Percentiles rank a stretch among this genome's conserved stretches.
Conservation (phyloP, 768 basidiomycete genomes). For the Tubosaeta sp. region DNA sequence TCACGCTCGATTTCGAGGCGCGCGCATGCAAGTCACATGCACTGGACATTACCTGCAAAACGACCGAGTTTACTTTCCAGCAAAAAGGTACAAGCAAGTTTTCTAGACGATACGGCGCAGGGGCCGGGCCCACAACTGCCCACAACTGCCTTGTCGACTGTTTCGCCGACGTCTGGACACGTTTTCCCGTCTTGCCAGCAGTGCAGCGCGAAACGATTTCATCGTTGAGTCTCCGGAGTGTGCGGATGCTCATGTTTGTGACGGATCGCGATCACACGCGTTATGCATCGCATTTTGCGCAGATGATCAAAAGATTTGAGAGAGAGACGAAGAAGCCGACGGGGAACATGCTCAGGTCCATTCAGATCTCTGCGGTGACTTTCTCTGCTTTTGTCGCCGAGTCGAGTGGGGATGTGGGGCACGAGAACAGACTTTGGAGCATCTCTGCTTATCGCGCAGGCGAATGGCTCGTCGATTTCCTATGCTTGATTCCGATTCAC, state of each 20-base stretch:
- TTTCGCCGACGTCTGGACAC: conserved; percentile 53
- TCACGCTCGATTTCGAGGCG: conserved; percentile 34
- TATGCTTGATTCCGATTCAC: conserved; percentile 64
- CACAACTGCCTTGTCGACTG: conserved; percentile 57
- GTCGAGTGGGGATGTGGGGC: conserved; percentile 1
- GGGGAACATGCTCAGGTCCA: conserved; percentile 38
- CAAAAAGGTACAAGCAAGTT: conserved; percentile 32
- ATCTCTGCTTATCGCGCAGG: conserved; percentile 43
- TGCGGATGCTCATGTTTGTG: conserved; percentile 41
- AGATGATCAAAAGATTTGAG: conserved; percentile 46
- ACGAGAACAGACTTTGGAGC: conserved; percentile 16
- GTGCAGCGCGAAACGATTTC: conserved; percentile 43
- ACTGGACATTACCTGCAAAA: conserved; percentile 50
- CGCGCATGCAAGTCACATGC: conserved; percentile 38
- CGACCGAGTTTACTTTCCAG: conserved; percentile 54
- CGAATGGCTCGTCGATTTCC: conserved; percentile 58
- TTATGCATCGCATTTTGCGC: conserved; percentile 41
- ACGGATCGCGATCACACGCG: conserved; percentile 33
- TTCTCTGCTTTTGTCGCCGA: conserved; percentile 26
- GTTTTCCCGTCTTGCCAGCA: conserved; percentile 55
- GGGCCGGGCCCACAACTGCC: conserved; percentile 13
- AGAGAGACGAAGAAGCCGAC: conserved; percentile 49
- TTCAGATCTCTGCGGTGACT: conserved; percentile 31
- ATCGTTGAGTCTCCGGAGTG: conserved; percentile 29
- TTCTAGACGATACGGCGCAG: conserved; percentile 6